Percentiles rank a stretch among this genome's conserved stretches.
phyloP scores from a whole-genome alignment of 805 yeast species.

The Cyberlindnera maclurae region DNA sequence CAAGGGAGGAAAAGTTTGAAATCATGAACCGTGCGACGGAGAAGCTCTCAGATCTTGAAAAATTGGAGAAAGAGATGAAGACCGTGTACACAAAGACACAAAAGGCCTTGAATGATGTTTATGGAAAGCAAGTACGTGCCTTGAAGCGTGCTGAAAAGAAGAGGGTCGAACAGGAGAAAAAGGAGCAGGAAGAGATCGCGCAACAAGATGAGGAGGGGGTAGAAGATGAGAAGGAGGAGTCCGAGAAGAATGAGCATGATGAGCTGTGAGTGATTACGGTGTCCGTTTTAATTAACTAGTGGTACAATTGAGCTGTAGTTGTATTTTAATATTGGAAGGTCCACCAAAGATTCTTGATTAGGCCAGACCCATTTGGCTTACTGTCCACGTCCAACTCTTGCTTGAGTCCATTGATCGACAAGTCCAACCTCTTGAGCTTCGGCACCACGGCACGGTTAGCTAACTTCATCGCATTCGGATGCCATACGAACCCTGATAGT shows the following conservation, averaged over 20 bases:
- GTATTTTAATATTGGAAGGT: too few species aligned
- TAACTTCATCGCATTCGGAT: too few species aligned
- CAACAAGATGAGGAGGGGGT: neutral
- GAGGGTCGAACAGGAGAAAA: constrained; percentile 1
- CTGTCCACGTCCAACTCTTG: too few species aligned
- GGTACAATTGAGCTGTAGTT: too few species aligned
- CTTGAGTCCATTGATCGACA: too few species aligned
- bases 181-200: constrained; percentile 4
- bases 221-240: neutral
- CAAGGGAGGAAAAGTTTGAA: constrained; percentile 28
- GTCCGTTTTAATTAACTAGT: too few species aligned
- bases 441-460: too few species aligned
- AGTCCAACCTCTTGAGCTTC: too few species aligned
- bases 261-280: constrained; percentile 9
- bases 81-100: constrained; percentile 24
- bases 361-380: too few species aligned
- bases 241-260: constrained; percentile 7
- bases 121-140: constrained; percentile 12
- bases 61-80: constrained; percentile 21
- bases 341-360: too few species aligned
- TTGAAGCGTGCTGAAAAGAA: constrained; percentile 17
- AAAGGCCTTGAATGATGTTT: constrained; percentile 22
- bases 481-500: too few species aligned
- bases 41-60: constrained; percentile 22
- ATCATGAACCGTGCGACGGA: constrained; percentile 23